Evolutionary conservation across 2,329 filamentous ascomycete species (phyloP), one percentile per base, ranked within the genome.

Genomic region (Botrytis hyacinthi): DNA sequence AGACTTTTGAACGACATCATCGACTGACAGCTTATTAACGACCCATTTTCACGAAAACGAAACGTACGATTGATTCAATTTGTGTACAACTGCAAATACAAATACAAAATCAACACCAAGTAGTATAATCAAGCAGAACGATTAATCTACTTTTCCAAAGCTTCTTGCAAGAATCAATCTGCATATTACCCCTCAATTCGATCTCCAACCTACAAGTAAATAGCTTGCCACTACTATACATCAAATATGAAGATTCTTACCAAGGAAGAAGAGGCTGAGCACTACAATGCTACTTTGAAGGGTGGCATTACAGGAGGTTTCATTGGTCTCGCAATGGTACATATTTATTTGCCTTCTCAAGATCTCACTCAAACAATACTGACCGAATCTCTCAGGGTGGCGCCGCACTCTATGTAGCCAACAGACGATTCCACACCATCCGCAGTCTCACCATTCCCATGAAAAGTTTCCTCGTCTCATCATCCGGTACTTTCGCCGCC

Each of bases 191-290:
- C 70, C 37, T 66, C 70, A 20, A 35, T 48, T 22, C 12, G n/a
- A 20, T 2, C 12, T 8, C 8, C 46, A 44, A 46, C 35, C 61
- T 26, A 32, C 57, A 48, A 42, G 48, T 20, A 42, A 14, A 65
- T 35, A 63, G 12, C 48, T 40, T 54, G 62, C 22, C 65, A 14
- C 37, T 26, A 42, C 70, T 48, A 71, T 44, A 69, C 22, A 68
- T 44, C 26, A 44, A 78, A 57, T 22, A 99, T 98, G 96, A 98
- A 98, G 91, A 87, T 98, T 81, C 88, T 98, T 82, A 97, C 93
- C 79, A 94, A 95, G 82, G 94, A 98, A 89, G 93, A 98, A 85
- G 95, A 98, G 85, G 83, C 87, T 75, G 93, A 89, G 71, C 95
- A 98, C 88, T 97, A 97, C 88, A 85, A 86, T 82, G 86, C 88